phyloP scores from a whole-genome alignment of 345 rosid species.

The Microthlaspi erraticum region DNA sequence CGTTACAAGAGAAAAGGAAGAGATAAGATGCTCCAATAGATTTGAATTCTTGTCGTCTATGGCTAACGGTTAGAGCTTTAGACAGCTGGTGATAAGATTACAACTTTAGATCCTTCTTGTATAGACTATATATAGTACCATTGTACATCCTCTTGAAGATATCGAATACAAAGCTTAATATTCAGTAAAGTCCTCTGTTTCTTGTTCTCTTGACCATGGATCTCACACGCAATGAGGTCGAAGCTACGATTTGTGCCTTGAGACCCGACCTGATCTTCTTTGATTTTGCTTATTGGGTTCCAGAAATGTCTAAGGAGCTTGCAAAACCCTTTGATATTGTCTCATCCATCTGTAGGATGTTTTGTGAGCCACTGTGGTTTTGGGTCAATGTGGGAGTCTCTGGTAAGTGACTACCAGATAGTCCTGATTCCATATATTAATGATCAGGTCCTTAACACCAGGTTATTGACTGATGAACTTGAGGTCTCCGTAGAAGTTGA shows the following conservation, averaged over 20 bases:
- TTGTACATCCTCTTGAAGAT: too few relatives aligned
- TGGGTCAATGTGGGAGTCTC: background rate
- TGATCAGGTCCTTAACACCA: background rate
- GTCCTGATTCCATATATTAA: background rate
- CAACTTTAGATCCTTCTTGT: too few relatives aligned
- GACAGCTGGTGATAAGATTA: too few relatives aligned
- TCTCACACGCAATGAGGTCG: background rate
- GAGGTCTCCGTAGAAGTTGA: background rate
- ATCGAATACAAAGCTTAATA: too few relatives aligned
- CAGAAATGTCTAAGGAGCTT: background rate
- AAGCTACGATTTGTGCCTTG: background rate
- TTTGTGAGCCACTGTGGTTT: background rate
- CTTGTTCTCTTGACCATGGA: too few relatives aligned
- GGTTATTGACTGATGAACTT: slow-evolving; percentile 1
- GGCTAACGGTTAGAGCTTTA: too few relatives aligned
- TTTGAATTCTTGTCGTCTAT: too few relatives aligned
- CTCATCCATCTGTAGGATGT: background rate
- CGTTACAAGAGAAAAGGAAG: too few relatives aligned
- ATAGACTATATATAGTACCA: too few relatives aligned
- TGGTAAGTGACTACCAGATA: background rate
- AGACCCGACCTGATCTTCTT: background rate
- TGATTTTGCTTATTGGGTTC: background rate
- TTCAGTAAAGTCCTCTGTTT: too few relatives aligned
- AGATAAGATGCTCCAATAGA: too few relatives aligned
- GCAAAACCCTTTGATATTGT: background rate